A percentile compares a stretch with the other conserved stretches of the same genome.
Evolutionary conservation across 345 rosid species (phyloP).

Genomic region (Microcos paniculata): DNA sequence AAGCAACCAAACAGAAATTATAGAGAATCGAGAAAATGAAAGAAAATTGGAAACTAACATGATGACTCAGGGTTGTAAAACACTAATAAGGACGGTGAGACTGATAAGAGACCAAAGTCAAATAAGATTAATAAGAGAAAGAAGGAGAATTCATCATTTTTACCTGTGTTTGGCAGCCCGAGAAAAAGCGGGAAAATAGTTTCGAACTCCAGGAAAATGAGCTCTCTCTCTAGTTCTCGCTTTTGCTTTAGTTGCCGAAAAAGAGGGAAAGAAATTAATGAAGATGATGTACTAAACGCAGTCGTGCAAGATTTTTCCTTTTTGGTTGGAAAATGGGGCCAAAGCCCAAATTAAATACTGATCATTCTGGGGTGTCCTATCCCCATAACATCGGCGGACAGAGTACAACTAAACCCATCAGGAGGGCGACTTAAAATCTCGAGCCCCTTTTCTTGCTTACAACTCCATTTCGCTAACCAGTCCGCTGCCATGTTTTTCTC

Average conservation of each 20-base stretch:
- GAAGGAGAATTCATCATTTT: not conserved
- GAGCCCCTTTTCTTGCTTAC: too few species aligned
- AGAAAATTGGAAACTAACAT: not conserved
- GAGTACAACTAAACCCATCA: too few species aligned
- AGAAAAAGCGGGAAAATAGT: slow-evolving; percentile 16
- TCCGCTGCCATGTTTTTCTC: too few species aligned
- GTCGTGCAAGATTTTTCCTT: slow-evolving; percentile 37
- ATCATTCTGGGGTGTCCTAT: too few species aligned
- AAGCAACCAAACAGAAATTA: not conserved
- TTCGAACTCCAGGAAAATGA: not conserved
- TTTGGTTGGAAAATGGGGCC: too few species aligned
- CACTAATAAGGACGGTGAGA: not conserved
- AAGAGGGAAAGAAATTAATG: not conserved
- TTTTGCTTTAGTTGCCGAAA: not conserved
- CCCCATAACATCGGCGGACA: too few species aligned
- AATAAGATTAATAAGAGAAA: not conserved
- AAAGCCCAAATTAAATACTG: too few species aligned
- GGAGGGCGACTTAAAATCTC: too few species aligned
- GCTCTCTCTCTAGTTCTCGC: not conserved
- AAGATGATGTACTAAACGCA: too few species aligned
- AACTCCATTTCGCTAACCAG: too few species aligned
- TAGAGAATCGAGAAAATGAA: not conserved
- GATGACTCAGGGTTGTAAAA: not conserved
- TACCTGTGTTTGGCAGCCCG: slow-evolving; percentile 11
- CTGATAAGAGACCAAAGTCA: not conserved